Conservation (phyloP, 495 filamentous ascomycete species). For the Penicillium cosmopolitanum region DNA sequence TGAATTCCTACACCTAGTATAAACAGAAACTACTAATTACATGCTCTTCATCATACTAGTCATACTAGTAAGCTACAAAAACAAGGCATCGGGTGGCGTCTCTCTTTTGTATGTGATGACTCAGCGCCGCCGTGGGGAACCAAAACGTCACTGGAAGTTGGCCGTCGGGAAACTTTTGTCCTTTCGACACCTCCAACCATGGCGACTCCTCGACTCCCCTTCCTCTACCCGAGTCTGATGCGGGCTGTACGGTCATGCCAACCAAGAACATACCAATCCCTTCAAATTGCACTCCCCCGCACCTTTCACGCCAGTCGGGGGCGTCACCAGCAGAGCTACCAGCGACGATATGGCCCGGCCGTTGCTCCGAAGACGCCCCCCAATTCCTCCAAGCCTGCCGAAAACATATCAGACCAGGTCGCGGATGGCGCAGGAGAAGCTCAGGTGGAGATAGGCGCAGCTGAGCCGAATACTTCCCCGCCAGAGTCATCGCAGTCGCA, state of each 20-base stretch:
- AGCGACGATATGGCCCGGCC: conserved; percentile 56
- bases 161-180: conserved; percentile 26
- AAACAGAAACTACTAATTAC: too few species aligned
- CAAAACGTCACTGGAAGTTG: conserved; percentile 26
- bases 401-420: conserved; percentile 21
- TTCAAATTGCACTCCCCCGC: conserved; percentile 28
- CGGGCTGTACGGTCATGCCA: conserved; percentile 45
- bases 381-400: conserved; percentile 31
- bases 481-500: conserved; percentile 21
- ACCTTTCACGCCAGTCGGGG: conserved; percentile 46
- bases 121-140: conserved; percentile 36
- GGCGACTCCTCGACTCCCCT: conserved; percentile 69
- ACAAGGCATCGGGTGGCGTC: too few species aligned
- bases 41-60: too few species aligned
- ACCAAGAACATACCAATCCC: conserved; percentile 34
- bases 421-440: conserved; percentile 20
- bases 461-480: conserved; percentile 15
- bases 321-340: conserved; percentile 45
- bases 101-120: not conserved
- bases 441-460: conserved; percentile 18
- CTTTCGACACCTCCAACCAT: conserved; percentile 45
- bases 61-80: too few species aligned
- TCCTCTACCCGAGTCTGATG: conserved; percentile 75
- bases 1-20: too few species aligned
- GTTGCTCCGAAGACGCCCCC: conserved; percentile 50